Percentiles rank a stretch among this genome's conserved stretches.
Evolutionary conservation across 129 eudicot genomes (phyloP).

Genomic region (Heracleum sosnowskyi): DNA sequence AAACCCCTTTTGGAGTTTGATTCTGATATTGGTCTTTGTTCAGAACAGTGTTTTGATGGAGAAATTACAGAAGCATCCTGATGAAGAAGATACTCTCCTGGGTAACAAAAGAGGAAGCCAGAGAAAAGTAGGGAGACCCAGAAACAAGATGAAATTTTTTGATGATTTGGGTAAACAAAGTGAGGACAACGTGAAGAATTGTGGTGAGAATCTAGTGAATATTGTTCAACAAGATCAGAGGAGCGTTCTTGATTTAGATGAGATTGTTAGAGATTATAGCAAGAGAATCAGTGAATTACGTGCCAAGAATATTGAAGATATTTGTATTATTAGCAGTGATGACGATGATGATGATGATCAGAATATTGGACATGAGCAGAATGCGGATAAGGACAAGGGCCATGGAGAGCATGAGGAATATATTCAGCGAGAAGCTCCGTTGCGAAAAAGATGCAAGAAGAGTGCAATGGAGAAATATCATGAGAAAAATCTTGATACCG

Average conservation of each 20-base stretch:
- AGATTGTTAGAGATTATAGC: neutral
- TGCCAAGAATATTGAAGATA: neutral
- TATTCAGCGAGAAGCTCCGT: no score
- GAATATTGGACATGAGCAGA: no score
- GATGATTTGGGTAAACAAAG: neutral
- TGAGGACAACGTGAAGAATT: neutral
- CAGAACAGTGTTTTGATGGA: no score
- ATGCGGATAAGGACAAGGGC: neutral
- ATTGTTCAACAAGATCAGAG: neutral
- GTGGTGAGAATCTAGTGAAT: neutral
- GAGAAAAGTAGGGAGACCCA: neutral
- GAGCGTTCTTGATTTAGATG: neutral
- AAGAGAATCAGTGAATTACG: neutral
- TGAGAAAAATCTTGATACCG: no score
- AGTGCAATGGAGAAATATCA: no score
- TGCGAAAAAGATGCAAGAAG: no score
- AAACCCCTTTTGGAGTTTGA: no score
- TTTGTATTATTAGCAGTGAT: neutral
- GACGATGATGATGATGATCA: neutral
- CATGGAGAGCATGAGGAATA: no score
- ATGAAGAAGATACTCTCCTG: neutral
- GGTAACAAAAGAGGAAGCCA: neutral
- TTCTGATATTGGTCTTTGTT: no score
- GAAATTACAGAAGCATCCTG: no score
- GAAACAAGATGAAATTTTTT: neutral